Base-by-base conservation (phyloP, 1,284 basidiomycete species). In the Moesziomyces globuligerus region DNA sequence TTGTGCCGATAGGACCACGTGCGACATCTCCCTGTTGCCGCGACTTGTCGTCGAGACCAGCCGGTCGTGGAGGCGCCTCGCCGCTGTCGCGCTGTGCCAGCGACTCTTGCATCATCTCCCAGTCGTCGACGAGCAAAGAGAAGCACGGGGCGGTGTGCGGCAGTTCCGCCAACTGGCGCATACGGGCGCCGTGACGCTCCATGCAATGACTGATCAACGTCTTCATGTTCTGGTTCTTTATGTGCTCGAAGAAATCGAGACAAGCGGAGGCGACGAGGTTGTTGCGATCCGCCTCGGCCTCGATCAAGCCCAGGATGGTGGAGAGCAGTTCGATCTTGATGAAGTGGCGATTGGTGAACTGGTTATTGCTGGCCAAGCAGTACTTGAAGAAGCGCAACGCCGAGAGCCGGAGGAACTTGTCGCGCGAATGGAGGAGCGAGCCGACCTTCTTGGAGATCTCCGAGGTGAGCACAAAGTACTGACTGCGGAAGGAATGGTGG, bases 201-300 rank as follows among this genome's bases (percentile, higher is more conserved):
- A 96, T 92, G 74, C 94, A 89, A 79, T 92, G 88, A 67, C 88
- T 86, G 80, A 97, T 91, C 64, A 94, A 83, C 2, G 91, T 88
- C 83, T 91, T 94, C 78, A 92, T 85, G 80, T 94, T 94, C 41
- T 70, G 71, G 37, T 56, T 85, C 88, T 88, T 59, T 91, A 98
- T 91, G 70, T 88, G 87, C 76, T 98, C 95, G 77, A 98, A 93
- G 67, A 93, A 91, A 81, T 98, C 95, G 78, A 96, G 90, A 85
- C 93, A 97, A 18, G 94, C 92, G 69, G 93, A 94, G 76, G 90
- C 91, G 42, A 98, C 86, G 69, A 99, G 87, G 83, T 95, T 98
- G 83, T 98, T 95, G 58, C 91, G 87, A 43, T 86, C 86, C 26
- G 90, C 90, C 83, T 98, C 95, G 48, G 87, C 87, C 32, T 90